Evolutionary conservation across 2,329 filamentous ascomycete genomes (phyloP).

Genomic region (Talaromyces funiculosus): DNA sequence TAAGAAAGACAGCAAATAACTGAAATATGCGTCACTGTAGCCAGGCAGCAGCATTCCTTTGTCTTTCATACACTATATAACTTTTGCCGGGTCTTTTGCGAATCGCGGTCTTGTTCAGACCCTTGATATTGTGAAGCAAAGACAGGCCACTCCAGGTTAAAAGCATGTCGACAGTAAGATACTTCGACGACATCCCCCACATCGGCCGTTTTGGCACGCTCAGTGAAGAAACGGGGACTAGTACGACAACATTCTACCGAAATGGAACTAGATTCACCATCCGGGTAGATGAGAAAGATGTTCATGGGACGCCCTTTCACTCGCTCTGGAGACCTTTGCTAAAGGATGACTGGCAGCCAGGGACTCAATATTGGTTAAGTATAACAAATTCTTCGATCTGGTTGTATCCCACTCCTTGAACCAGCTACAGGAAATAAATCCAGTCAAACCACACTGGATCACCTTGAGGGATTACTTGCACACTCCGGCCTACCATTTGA

Average conservation of each 20-base stretch:
- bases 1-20: background rate
- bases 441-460: background rate
- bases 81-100: too few species aligned
- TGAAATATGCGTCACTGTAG: background rate
- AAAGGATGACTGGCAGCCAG: background rate
- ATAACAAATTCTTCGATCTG: background rate
- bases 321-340: background rate
- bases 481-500: constrained; percentile 5
- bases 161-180: constrained; percentile 6
- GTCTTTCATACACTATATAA: background rate
- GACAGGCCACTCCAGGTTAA: too few species aligned
- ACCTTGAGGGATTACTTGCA: constrained; percentile 8
- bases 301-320: constrained; percentile 1
- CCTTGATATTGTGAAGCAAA: too few species aligned
- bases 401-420: constrained; percentile 7
- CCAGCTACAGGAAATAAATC: background rate
- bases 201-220: constrained; percentile 5
- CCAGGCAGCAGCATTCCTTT: background rate
- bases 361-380: background rate
- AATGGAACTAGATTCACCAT: background rate
- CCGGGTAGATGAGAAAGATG: constrained; percentile 3
- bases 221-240: background rate
- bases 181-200: constrained; percentile 7
- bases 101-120: too few species aligned
- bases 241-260: background rate